phyloP scores from a whole-genome alignment of 2,329 filamentous ascomycete species.

The Macroventuria anomochaeta region DNA sequence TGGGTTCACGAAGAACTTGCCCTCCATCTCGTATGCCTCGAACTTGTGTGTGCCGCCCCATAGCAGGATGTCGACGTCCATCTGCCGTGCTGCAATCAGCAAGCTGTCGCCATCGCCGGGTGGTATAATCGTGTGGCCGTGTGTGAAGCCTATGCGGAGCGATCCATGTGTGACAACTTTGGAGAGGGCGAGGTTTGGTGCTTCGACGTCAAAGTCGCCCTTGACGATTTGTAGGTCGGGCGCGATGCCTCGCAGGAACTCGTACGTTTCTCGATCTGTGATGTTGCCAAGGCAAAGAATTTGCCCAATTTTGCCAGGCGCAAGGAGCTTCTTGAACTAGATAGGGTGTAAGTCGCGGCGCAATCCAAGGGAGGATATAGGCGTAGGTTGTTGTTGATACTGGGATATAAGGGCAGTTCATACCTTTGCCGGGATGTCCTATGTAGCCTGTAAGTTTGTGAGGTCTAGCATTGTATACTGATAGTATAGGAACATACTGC shows the following conservation, averaged over 20 bases:
- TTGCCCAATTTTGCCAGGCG: slow-evolving; percentile 65
- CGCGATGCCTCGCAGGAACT: slow-evolving; percentile 62
- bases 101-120: slow-evolving; percentile 70
- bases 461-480: slow-evolving; percentile 31
- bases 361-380: neutral
- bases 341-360: slow-evolving; percentile 13
- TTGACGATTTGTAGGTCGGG: slow-evolving; percentile 73
- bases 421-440: slow-evolving; percentile 54
- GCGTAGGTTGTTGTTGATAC: neutral
- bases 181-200: slow-evolving; percentile 68
- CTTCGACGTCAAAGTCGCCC: slow-evolving; percentile 72
- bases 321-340: slow-evolving; percentile 62
- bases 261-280: slow-evolving; percentile 63
- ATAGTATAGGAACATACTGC: slow-evolving; percentile 38
- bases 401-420: slow-evolving; percentile 1
- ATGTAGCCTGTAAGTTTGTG: slow-evolving; percentile 47
- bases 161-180: slow-evolving; percentile 75
- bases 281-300: slow-evolving; percentile 66
- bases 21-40: slow-evolving; percentile 74
- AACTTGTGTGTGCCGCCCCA: slow-evolving; percentile 75
- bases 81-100: slow-evolving; percentile 71
- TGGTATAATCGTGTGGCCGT: slow-evolving; percentile 75
- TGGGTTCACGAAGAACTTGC: slow-evolving; percentile 74
- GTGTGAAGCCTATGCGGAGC: slow-evolving; percentile 72
- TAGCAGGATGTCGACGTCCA: slow-evolving; percentile 73